Base-by-base conservation (phyloP, 106 monocot species). In the Platanthera zijinensis region DNA sequence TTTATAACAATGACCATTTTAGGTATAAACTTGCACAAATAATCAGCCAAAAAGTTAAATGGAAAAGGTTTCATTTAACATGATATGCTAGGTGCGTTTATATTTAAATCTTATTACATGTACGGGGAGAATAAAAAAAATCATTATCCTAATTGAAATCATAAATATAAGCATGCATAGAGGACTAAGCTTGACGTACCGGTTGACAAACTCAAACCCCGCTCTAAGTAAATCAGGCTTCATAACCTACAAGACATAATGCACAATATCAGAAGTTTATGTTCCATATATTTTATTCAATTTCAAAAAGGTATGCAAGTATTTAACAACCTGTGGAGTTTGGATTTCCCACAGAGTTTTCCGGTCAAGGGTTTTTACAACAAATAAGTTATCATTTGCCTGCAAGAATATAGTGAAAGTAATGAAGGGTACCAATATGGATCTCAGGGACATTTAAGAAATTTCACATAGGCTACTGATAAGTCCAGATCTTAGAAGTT, bases 281-380 rank as follows among this genome's bases (percentile, higher is more conserved):
- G 70, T n/a, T 30, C 10, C 21, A 15, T 61, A 48, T 68, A 39
- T 15, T 48, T 25, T 19, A 56, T 69, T 56, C 18, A 52, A 53
- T 48, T 69, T 54, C 12, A 54, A 54, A 50, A 30, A 13, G 45
- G 17, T 8, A 25, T 25, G 63, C 18, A 48, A 15, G 10, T 17
- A 11, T 48, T n/a, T n/a, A 69, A 69, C 18, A 70, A 93, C 96
- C 93, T 99, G 94, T 75, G 97, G 97, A 74, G 97, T 99, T 84
- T 99, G 97, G 89, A 99, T 94, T 82, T 99, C 97, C 97, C 97
- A 94, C 45, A 99, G 92, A 57, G 87, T 89, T 90, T 92, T 94
- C 51, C 97, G 86, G 59, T 99, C 92, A 61, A 99, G 85, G 51
- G 99, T 99, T 85, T 87, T 94, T 64, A 92, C 88, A 7, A 99